Evolutionary conservation across 441 rosid genomes (phyloP).

Genomic region (Metrosideros polymorpha): DNA sequence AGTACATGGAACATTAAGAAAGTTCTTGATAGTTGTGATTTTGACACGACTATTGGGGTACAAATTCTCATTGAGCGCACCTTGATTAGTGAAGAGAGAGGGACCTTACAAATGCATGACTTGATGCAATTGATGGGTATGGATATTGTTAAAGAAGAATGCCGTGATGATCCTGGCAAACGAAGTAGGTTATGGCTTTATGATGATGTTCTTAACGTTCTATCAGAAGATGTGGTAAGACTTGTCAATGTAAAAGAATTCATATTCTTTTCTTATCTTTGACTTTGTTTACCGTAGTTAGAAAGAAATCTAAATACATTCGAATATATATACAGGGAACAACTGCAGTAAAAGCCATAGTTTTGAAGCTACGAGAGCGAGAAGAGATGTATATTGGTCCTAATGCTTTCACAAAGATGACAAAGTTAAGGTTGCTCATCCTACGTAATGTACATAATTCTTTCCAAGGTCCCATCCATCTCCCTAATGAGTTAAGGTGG

Average conservation of each 20-base stretch:
- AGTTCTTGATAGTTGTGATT: neutral
- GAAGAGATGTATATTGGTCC: neutral
- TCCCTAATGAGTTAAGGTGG: neutral
- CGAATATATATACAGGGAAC: neutral
- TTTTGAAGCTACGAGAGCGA: rapidly evolving
- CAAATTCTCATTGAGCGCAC: neutral
- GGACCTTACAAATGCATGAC: neutral
- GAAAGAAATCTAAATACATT: neutral
- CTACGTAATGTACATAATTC: neutral
- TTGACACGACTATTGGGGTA: neutral
- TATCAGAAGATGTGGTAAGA: rapidly evolving
- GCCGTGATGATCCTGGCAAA: rapidly evolving
- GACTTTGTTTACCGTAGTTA: neutral
- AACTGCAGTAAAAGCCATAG: rapidly evolving
- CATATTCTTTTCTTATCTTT: neutral
- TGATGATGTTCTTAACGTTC: neutral
- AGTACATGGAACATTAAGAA: rapidly evolving
- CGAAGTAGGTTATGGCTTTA: neutral
- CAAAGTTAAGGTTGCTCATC: neutral
- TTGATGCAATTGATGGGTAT: neutral
- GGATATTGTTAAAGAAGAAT: neutral
- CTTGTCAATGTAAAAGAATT: neutral
- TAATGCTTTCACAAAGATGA: neutral
- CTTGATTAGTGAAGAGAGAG: rapidly evolving
- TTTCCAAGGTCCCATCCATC: neutral